These are phyloP conservation scores for Paramecium biaurelia DNA, from an alignment of 73 alveolate species.

Conservation along the genomic window DNA sequence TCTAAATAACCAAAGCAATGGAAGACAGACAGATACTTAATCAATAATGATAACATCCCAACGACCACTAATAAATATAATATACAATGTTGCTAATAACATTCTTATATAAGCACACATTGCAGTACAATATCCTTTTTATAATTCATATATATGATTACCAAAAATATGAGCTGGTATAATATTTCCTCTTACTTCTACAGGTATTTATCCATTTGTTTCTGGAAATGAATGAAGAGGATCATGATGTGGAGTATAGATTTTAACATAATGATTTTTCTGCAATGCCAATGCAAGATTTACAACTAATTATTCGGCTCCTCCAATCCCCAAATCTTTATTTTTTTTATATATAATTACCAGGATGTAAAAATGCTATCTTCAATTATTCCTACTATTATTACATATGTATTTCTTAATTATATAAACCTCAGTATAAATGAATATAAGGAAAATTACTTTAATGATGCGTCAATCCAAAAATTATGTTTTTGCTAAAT, in stretches of 20 bases:
- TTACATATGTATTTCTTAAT: not conserved
- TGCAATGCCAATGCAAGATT: constrained; percentile 95
- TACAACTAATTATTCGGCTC: constrained; percentile 97
- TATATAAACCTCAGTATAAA: not conserved
- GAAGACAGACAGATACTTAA: constrained; percentile 94
- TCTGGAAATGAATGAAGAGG: constrained; percentile 92
- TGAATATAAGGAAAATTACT: not conserved
- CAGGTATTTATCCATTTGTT: constrained; percentile 82
- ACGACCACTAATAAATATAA: constrained; percentile 86
- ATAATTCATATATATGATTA: not conserved
- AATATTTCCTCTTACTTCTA: constrained; percentile 90
- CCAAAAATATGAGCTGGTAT: constrained; percentile 90
- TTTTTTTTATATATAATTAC: not conserved
- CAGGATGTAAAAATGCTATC: not conserved
- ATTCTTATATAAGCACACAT: constrained; percentile 92
- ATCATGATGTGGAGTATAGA: constrained; percentile 95
- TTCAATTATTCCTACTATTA: not conserved
- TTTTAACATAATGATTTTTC: constrained; percentile 85
- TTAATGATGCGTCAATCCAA: not conserved
- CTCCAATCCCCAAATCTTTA: constrained; percentile 96
- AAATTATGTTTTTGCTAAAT: not conserved
- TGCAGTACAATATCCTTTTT: constrained; percentile 73
- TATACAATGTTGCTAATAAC: constrained; percentile 89
- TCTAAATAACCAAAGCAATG: constrained; percentile 77
- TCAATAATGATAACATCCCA: constrained; percentile 92